phyloP scores from a whole-genome alignment of 1,284 basidiomycete genomes.

The Apiotrichum veenhuisii region DNA sequence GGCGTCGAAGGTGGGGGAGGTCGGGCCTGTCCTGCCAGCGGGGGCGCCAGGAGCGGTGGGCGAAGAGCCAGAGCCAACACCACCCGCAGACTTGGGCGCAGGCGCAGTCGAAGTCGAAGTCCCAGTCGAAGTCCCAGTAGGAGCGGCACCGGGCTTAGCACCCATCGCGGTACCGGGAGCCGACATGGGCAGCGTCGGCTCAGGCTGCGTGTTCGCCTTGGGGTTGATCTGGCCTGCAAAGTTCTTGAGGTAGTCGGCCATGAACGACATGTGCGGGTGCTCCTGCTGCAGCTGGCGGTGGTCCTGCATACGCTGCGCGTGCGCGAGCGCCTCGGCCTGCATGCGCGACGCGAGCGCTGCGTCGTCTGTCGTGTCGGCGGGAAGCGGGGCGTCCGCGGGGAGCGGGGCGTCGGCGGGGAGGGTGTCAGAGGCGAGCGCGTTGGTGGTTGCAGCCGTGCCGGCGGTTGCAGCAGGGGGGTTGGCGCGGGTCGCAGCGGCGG shows the following conservation, averaged over 20 bases:
- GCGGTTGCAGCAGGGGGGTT: background rate
- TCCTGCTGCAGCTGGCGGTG: background rate
- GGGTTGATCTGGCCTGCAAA: background rate
- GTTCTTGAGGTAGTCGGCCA: constrained; percentile 4
- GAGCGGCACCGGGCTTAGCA: no score
- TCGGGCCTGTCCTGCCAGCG: no score
- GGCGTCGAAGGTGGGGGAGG: background rate
- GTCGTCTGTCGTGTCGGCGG: background rate
- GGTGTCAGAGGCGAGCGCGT: background rate
- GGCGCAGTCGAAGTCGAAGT: no score
- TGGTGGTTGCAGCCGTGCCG: background rate
- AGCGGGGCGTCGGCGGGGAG: background rate
- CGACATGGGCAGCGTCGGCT: background rate
- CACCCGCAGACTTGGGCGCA: no score
- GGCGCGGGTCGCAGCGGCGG: background rate
- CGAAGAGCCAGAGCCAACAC: no score
- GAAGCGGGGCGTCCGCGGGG: background rate
- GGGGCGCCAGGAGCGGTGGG: no score
- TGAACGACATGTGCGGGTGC: constrained; percentile 3
- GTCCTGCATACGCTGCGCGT: background rate
- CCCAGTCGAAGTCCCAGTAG: no score
- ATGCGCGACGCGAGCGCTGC: background rate
- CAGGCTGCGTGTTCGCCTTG: background rate
- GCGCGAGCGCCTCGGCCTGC: background rate
- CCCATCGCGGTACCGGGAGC: no score